Base-by-base conservation (phyloP, 2,329 filamentous ascomycete species). In the Chalaropsis thielavioides region DNA sequence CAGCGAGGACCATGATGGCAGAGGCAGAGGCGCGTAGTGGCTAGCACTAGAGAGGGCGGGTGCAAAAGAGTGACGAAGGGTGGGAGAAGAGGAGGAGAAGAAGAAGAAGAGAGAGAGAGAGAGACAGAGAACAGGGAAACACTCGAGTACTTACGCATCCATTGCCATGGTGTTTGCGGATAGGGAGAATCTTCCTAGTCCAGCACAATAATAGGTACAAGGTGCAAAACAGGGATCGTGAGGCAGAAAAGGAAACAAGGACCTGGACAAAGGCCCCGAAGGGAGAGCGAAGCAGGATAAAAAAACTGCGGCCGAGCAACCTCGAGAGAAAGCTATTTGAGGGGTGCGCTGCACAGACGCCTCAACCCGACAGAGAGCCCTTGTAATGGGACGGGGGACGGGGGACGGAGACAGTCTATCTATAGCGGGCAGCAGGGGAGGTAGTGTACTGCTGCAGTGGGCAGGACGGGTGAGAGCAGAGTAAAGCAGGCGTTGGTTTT, bases 1-100 rank as follows among this genome's bases (percentile, higher is more conserved):
- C 64, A 66, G 64, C 38, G 15, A 66, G 60, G 60, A 56, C 64
- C 64, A 66, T 66, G 27, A 24, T 41, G 22, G 17, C 46, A 8
- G 35, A 49, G 22, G 17, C 46, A 8, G 35, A 49, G 19, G 46
- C 24, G 19, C 22, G 17, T 19, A 19, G 44, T 54, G 62, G 35
- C 19, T 31, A 17, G 44, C 22, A 54, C 35, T 19, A 38, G 17
- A 35, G 22, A 22, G 31, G 35, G 35, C 17, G 24, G 38, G 15
- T 27, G 19, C 15, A 56, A 27, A 56, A 54, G n/a, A 63, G 11
- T 11, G 43, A 61, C 41, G 8, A 22, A n/a, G 6, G 40, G 31
- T 15, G 41, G 24, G 19, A 49, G n/a, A 19, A n/a, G 41, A n/a
- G 5, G 19, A 19, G 22, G 24, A 10, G 17, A 61, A 22, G 64